Percentiles rank a stretch among this genome's conserved stretches.
These are phyloP conservation scores for Boeremia exigua DNA, from an alignment of 2,329 filamentous ascomycete genomes.

Conservation along the genomic window DNA sequence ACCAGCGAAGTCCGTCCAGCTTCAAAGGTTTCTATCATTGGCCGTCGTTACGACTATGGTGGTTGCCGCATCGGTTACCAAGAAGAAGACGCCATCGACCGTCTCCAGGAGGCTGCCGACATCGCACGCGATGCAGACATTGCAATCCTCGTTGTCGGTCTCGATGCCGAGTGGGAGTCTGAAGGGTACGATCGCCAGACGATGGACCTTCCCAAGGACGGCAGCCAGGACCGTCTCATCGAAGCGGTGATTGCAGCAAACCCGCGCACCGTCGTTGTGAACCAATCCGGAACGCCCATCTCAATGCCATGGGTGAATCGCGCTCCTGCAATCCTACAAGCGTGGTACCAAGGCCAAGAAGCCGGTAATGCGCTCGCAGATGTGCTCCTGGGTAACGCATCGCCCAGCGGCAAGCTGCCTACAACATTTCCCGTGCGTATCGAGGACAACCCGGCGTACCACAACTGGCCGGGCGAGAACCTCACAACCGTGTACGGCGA, in stretches of 20 bases:
- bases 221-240: slow-evolving; percentile 69
- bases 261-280: slow-evolving; percentile 71
- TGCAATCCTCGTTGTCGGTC: slow-evolving; percentile 77
- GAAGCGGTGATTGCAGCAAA: slow-evolving; percentile 68
- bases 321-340: slow-evolving; percentile 71
- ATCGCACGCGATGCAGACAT: slow-evolving; percentile 75
- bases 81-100: slow-evolving; percentile 68
- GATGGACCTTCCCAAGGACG: slow-evolving; percentile 64
- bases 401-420: slow-evolving; percentile 77
- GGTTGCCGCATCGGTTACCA: slow-evolving; percentile 76
- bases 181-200: slow-evolving; percentile 70
- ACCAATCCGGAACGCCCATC: slow-evolving; percentile 77
- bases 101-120: slow-evolving; percentile 63
- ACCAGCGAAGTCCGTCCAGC: slow-evolving; percentile 70
- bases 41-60: slow-evolving; percentile 70
- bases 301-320: slow-evolving; percentile 72
- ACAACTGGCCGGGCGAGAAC: slow-evolving; percentile 77
- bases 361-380: slow-evolving; percentile 82
- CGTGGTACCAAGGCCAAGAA: slow-evolving; percentile 89
- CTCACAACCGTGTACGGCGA: slow-evolving; percentile 73
- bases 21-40: slow-evolving; percentile 63
- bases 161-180: slow-evolving; percentile 80
- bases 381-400: slow-evolving; percentile 74
- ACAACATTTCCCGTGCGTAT: slow-evolving; percentile 68
- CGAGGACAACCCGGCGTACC: slow-evolving; percentile 72